These are phyloP conservation scores for Neurospora terricola DNA, from an alignment of 495 filamentous ascomycete species.

Conservation along the genomic window DNA sequence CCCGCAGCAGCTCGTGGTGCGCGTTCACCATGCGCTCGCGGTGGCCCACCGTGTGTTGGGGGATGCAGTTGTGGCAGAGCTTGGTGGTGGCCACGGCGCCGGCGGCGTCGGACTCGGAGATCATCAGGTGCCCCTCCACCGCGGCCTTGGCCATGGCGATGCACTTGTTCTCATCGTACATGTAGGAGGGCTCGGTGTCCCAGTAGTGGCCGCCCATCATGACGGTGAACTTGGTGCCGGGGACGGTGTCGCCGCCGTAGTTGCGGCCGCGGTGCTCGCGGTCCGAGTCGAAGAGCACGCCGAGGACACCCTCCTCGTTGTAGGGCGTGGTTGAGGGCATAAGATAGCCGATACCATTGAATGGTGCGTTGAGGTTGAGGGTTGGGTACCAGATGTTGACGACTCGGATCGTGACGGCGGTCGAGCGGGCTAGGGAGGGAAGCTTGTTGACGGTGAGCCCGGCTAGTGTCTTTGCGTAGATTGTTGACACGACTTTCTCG, in stretches of 20 bases:
- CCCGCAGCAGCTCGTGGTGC: constrained; percentile 40
- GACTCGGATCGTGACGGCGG: constrained; percentile 74
- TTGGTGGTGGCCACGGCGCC: constrained; percentile 46
- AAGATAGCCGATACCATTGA: constrained; percentile 80
- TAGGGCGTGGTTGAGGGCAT: constrained; percentile 59
- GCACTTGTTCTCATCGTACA: constrained; percentile 53
- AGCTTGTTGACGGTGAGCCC: constrained; percentile 33
- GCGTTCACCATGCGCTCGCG: constrained; percentile 48
- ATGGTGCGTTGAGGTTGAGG: constrained; percentile 48
- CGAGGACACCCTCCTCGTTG: constrained; percentile 66
- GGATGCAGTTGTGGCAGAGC: constrained; percentile 72
- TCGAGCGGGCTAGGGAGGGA: constrained; percentile 42
- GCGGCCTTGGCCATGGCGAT: constrained; percentile 55
- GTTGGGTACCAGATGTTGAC: constrained; percentile 79
- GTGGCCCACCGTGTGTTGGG: constrained; percentile 81
- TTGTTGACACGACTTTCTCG: constrained; percentile 62
- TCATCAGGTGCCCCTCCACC: constrained; percentile 62
- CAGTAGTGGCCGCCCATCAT: constrained; percentile 96
- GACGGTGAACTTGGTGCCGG: constrained; percentile 82
- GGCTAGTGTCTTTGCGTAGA: constrained; percentile 44
- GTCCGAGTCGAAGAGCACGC: constrained; percentile 84
- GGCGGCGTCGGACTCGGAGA: constrained; percentile 36
- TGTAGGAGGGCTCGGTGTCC: constrained; percentile 44
- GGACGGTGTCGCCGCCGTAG: constrained; percentile 39
- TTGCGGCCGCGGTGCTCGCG: constrained; percentile 27